Evolutionary conservation across 306 rosid species (phyloP).

Genomic region (Medicago ruthenica): DNA sequence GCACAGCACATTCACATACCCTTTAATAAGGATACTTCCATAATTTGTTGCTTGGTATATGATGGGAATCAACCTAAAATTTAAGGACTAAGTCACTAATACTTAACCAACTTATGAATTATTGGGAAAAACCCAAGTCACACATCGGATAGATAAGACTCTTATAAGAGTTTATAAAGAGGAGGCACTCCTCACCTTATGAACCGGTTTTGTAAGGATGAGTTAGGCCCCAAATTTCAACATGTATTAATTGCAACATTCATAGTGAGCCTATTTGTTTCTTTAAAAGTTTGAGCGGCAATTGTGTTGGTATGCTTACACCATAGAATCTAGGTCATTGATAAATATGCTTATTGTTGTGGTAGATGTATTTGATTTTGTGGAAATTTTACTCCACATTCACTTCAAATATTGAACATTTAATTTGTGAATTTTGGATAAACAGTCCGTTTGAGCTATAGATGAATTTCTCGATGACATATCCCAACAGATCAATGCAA

Average conservation of each 20-base stretch:
- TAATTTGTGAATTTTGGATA: conserved; percentile 15
- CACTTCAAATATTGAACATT: conserved; percentile 5
- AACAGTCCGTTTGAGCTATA: neutral
- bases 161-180: too few relatives aligned
- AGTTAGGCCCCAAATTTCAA: too few relatives aligned
- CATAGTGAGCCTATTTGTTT: neutral
- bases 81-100: neutral
- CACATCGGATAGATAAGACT: too few relatives aligned
- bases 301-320: neutral
- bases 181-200: too few relatives aligned
- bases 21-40: neutral
- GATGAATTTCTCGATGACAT: conserved; percentile 5
- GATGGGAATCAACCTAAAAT: neutral
- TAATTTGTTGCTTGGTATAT: neutral
- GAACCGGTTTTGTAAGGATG: too few relatives aligned
- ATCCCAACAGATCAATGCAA: neutral
- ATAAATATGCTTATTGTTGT: conserved; percentile 14
- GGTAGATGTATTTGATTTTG: neutral
- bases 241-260: neutral
- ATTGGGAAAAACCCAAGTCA: neutral
- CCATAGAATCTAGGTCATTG: neutral
- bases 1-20: neutral
- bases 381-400: conserved; percentile 1
- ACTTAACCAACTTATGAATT: neutral
- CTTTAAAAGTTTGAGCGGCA: neutral